A percentile compares a stretch with the other conserved stretches of the same genome.
Conservation (phyloP, 2,329 filamentous ascomycete genomes). For the Gaeumannomyces tritici region DNA sequence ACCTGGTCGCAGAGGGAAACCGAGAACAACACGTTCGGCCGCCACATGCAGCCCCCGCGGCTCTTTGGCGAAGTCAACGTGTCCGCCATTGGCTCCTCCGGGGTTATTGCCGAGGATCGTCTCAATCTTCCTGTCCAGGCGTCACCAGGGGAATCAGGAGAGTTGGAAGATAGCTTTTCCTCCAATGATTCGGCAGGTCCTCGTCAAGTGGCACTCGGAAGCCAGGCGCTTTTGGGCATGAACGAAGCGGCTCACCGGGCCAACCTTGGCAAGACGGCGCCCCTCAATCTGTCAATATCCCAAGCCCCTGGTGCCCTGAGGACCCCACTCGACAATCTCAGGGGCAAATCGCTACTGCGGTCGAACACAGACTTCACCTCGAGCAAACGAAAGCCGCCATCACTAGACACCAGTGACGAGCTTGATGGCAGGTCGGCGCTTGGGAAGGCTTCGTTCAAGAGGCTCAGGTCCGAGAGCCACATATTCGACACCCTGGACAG, state of each 20-base stretch:
- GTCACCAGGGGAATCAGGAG: slow-evolving; percentile 18
- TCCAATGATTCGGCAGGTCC: slow-evolving; percentile 8
- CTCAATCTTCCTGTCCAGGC: slow-evolving; percentile 35
- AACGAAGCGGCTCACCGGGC: slow-evolving; percentile 39
- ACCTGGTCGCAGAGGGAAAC: slow-evolving; percentile 65
- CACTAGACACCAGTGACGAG: slow-evolving; percentile 38
- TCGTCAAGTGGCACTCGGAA: neutral
- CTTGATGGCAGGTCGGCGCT: slow-evolving; percentile 21
- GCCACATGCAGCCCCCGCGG: slow-evolving; percentile 21
- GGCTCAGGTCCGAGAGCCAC: slow-evolving; percentile 40
- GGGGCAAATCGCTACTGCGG: slow-evolving; percentile 27
- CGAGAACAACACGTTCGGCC: slow-evolving; percentile 62
- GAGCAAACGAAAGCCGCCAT: slow-evolving; percentile 44
- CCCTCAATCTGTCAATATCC: neutral
- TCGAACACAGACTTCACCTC: slow-evolving; percentile 25
- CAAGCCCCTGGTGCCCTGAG: neutral
- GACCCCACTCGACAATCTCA: slow-evolving; percentile 14
- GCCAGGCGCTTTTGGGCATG: slow-evolving; percentile 9
- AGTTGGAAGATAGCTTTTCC: slow-evolving; percentile 33
- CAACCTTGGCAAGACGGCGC: slow-evolving; percentile 22
- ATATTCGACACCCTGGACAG: neutral
- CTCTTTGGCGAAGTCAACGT: slow-evolving; percentile 47
- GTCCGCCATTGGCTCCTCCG: slow-evolving; percentile 44
- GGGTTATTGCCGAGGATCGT: slow-evolving; percentile 35
- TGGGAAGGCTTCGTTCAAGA: slow-evolving; percentile 42